A percentile compares a stretch with the other conserved stretches of the same genome.
phyloP scores from a whole-genome alignment of 768 basidiomycete species.

The Mycena galericulata region DNA sequence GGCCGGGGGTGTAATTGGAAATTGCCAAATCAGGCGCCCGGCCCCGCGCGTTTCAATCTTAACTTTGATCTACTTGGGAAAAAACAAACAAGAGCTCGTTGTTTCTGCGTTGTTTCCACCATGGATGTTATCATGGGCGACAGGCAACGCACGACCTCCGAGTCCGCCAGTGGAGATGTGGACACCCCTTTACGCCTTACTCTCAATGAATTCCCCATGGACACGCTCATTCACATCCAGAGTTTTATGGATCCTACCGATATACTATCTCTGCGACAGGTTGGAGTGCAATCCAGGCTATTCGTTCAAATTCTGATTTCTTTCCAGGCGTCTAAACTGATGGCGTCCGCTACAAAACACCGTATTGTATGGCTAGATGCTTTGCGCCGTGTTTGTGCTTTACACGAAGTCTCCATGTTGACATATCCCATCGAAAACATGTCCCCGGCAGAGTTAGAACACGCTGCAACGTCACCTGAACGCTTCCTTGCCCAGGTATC shows the following conservation, averaged over 20 bases:
- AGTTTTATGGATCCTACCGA: conserved; percentile 32
- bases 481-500: conserved; percentile 34
- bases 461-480: conserved; percentile 40
- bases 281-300: too few species aligned
- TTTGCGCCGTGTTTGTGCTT: conserved; percentile 37
- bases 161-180: too few species aligned
- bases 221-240: conserved; percentile 35
- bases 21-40: too few species aligned
- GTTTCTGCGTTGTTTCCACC: neutral
- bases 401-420: conserved; percentile 33
- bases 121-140: neutral
- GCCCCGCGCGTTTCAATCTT: neutral
- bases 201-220: conserved; percentile 31
- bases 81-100: too few species aligned
- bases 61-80: too few species aligned
- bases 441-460: conserved; percentile 41
- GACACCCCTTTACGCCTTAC: too few species aligned
- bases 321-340: too few species aligned
- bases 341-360: too few species aligned
- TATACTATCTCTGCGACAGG: conserved; percentile 36
- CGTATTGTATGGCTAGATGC: conserved; percentile 45
- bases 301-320: too few species aligned
- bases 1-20: too few species aligned
- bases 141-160: neutral
- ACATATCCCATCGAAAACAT: conserved; percentile 43